phyloP scores from a whole-genome alignment of 1,139 yeast genomes.

The Debaryomycetaceae sp. region DNA sequence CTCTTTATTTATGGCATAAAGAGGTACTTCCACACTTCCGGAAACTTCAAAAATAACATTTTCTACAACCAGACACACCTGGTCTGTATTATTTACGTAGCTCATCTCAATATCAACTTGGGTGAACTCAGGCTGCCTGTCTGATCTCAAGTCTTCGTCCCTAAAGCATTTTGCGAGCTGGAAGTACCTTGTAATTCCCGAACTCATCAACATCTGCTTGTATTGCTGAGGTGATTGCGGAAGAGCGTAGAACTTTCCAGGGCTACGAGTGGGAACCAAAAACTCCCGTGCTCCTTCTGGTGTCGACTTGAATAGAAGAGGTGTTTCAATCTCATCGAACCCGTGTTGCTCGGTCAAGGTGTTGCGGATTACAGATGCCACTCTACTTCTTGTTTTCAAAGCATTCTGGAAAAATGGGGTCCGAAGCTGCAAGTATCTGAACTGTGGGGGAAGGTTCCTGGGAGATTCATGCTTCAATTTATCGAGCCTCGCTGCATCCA shows the following conservation, averaged over 20 bases:
- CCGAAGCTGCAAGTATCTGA: constrained; percentile 76
- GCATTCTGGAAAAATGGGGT: constrained; percentile 57
- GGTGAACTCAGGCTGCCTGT: constrained; percentile 96
- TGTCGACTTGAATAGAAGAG: constrained; percentile 86
- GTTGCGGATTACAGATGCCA: constrained; percentile 54
- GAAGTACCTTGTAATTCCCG: constrained; percentile 82
- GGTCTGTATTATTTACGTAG: constrained; percentile 64
- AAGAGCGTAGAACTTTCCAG: constrained; percentile 71
- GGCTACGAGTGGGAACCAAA: constrained; percentile 79
- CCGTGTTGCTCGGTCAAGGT: constrained; percentile 41
- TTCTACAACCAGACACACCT: constrained; percentile 65
- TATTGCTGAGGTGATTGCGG: constrained; percentile 99
- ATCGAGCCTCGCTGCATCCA: constrained; percentile 69
- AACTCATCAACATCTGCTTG: constrained; percentile 90
- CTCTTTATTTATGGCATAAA: constrained; percentile 28
- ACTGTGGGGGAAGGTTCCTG: constrained; percentile 67
- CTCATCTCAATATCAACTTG: constrained; percentile 95
- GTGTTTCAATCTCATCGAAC: constrained; percentile 89
- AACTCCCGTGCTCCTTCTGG: constrained; percentile 99
- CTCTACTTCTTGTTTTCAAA: constrained; percentile 57
- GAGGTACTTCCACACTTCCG: constrained; percentile 42
- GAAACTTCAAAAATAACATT: constrained; percentile 55
- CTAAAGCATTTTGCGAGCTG: constrained; percentile 93
- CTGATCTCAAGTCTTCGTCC: constrained; percentile 92
- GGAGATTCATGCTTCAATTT: constrained; percentile 50